Conservation (phyloP, 1,139 yeast genomes). For the Arxiozyma slooffiae region DNA sequence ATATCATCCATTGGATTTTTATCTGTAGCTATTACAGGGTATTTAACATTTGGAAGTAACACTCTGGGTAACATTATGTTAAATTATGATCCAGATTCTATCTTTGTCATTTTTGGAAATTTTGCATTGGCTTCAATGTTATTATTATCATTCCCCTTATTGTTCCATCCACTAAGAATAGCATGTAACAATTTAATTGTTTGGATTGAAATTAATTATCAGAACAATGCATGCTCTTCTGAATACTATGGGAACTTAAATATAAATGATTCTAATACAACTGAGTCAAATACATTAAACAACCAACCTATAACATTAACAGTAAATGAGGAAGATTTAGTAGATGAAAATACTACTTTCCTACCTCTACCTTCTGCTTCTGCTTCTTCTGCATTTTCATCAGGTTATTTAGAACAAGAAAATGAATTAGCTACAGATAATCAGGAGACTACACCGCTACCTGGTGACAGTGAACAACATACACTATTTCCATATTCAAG, state of each 20-base stretch:
- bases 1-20: conserved; percentile 53
- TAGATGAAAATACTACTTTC: conserved; percentile 3
- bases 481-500: conserved; percentile 46
- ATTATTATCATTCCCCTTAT: conserved; percentile 76
- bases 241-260: neutral
- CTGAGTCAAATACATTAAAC: neutral
- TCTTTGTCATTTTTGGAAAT: conserved; percentile 49
- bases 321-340: conserved; percentile 14
- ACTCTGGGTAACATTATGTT: conserved; percentile 77
- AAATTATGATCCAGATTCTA: conserved; percentile 38
- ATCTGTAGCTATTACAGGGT: conserved; percentile 73
- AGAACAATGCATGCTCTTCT: neutral
- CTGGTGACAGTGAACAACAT: conserved; percentile 11
- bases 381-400: neutral
- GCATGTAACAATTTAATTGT: conserved; percentile 67
- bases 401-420: conserved; percentile 1
- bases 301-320: conserved; percentile 7
- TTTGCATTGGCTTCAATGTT: conserved; percentile 74
- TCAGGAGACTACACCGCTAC: conserved; percentile 5
- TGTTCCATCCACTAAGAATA: conserved; percentile 86
- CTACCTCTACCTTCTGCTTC: neutral
- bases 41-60: conserved; percentile 71
- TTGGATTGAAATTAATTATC: conserved; percentile 34
- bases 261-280: conserved; percentile 1
- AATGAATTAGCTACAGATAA: conserved; percentile 1